Percentiles rank a stretch among this genome's conserved stretches.
These are phyloP conservation scores for Calycina herbarum DNA, from an alignment of 2,329 filamentous ascomycete species.

Conservation along the genomic window DNA sequence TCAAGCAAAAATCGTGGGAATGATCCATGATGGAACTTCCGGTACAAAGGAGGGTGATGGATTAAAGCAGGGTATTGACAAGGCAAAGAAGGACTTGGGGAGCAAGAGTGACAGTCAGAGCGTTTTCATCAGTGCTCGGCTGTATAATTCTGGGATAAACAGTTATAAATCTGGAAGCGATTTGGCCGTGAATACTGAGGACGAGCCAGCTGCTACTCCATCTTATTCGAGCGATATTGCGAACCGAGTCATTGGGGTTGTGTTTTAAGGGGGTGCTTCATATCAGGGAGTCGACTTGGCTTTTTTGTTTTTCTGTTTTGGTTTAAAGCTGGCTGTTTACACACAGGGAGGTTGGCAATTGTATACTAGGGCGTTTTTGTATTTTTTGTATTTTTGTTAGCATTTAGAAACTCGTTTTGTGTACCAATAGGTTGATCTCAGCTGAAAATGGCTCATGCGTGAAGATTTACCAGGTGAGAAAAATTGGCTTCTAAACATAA, in stretches of 20 bases:
- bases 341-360: too few species aligned
- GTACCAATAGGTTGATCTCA: too few species aligned
- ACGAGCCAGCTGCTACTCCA: constrained; percentile 4
- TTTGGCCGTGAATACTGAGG: background rate
- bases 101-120: background rate
- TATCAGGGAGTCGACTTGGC: too few species aligned
- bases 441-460: too few species aligned
- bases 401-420: too few species aligned
- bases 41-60: constrained; percentile 10
- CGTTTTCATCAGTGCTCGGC: constrained; percentile 5
- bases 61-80: background rate
- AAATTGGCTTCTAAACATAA: too few species aligned
- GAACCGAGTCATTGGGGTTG: constrained; percentile 11
- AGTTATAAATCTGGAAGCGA: constrained; percentile 5
- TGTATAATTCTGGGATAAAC: constrained; percentile 13
- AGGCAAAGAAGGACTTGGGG: constrained; percentile 1
- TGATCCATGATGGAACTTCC: constrained; percentile 10
- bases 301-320: too few species aligned
- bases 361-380: too few species aligned
- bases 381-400: too few species aligned
- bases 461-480: too few species aligned
- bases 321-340: too few species aligned
- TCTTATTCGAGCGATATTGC: constrained; percentile 12
- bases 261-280: constrained; percentile 2
- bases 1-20: constrained; percentile 5